Evolutionary conservation across 345 rosid genomes (phyloP).

Genomic region (Eucalyptus curtisii): DNA sequence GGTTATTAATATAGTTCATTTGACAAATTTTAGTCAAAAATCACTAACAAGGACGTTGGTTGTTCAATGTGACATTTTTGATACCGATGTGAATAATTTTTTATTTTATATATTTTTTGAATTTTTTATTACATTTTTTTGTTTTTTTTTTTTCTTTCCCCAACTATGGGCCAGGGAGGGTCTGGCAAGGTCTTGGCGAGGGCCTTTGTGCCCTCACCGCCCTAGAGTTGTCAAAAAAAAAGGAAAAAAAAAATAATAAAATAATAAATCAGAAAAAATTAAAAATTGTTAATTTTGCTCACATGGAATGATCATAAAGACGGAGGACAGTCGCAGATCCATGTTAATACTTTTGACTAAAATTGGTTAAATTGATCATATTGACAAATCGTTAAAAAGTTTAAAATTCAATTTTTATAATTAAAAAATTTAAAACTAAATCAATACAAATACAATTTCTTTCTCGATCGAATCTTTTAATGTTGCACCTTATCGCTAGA

Average conservation of each 20-base stretch:
- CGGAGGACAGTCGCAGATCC: fast-evolving
- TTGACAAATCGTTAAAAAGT: fast-evolving
- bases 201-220: fast-evolving
- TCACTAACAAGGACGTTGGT: fast-evolving
- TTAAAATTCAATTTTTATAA: fast-evolving
- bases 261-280: no score
- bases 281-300: no score
- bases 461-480: background rate
- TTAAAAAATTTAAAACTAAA: fast-evolving
- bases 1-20: fast-evolving
- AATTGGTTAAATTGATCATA: fast-evolving
- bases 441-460: background rate
- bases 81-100: fast-evolving
- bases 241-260: no score
- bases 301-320: no score
- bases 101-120: no score
- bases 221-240: background rate
- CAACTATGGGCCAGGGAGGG: no score
- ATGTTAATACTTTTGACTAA: no score
- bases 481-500: background rate
- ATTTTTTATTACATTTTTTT: background rate
- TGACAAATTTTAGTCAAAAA: background rate
- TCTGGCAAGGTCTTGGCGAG: background rate
- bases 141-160: background rate
- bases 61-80: fast-evolving